phyloP scores from a whole-genome alignment of 2,329 filamentous ascomycete species.

The Apiospora saccharicola region DNA sequence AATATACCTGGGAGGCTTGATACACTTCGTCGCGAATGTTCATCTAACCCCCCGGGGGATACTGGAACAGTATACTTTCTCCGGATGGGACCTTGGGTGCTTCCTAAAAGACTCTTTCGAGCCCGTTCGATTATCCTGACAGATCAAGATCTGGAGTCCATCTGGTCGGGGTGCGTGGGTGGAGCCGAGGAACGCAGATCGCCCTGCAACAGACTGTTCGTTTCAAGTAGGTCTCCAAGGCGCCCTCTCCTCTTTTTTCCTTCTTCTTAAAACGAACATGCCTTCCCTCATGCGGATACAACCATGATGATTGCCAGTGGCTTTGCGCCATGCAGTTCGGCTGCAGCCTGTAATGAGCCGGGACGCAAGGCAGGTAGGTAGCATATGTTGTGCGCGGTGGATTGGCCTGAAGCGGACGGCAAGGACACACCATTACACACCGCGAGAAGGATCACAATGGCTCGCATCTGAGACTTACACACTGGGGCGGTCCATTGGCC shows the following conservation, averaged over 20 bases:
- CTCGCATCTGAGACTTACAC: conserved; percentile 3
- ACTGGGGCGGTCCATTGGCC: background rate
- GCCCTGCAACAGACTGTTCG: conserved; percentile 12
- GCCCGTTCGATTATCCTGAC: conserved; percentile 2
- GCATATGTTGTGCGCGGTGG: conserved; percentile 2
- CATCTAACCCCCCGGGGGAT: background rate
- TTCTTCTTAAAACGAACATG: conserved; percentile 8
- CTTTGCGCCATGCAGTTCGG: conserved; percentile 5
- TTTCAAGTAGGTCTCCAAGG: conserved; percentile 12
- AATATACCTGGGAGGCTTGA: background rate
- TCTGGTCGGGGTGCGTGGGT: conserved; percentile 1
- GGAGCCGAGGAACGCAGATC: background rate
- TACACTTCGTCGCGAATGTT: background rate
- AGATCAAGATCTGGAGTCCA: conserved; percentile 18
- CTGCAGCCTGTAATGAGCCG: conserved; percentile 19
- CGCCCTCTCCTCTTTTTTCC: conserved; percentile 12
- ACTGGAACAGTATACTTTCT: background rate
- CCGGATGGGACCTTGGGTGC: background rate
- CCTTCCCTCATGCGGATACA: background rate
- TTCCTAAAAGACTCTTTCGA: background rate
- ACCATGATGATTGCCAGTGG: conserved; percentile 13
- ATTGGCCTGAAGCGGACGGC: conserved; percentile 13
- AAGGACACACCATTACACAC: background rate
- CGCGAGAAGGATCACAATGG: background rate
- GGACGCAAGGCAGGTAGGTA: conserved; percentile 8